Evolutionary conservation across 345 rosid species (phyloP).

Genomic region (Mangifera indica): DNA sequence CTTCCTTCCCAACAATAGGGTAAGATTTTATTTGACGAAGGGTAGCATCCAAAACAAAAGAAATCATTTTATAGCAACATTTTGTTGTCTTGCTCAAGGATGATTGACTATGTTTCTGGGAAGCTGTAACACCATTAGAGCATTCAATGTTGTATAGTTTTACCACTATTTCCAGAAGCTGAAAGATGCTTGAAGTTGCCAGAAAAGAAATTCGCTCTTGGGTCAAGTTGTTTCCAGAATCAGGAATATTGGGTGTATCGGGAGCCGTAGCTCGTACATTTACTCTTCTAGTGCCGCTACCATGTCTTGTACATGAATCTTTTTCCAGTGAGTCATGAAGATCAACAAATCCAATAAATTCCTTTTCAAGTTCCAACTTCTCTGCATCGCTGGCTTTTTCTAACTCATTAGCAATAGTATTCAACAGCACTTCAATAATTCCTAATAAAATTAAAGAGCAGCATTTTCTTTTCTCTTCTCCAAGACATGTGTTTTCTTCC

Average conservation of each 20-base stretch:
- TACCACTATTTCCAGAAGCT: conserved; percentile 44
- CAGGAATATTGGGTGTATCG: conserved; percentile 30
- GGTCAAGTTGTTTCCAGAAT: conserved; percentile 32
- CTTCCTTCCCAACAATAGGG: conserved; percentile 42
- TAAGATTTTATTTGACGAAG: conserved; percentile 55
- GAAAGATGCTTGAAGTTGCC: conserved; percentile 69
- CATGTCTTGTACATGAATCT: conserved; percentile 40
- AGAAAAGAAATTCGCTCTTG: conserved; percentile 52
- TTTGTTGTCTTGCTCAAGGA: conserved; percentile 40
- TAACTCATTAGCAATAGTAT: conserved; percentile 48
- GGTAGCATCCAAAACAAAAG: conserved; percentile 55
- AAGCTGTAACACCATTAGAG: conserved; percentile 31
- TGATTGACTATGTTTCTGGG: conserved; percentile 54
- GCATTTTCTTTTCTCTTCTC: conserved; percentile 56
- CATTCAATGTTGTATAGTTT: conserved; percentile 32
- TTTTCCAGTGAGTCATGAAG: conserved; percentile 50
- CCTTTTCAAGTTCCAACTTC: conserved; percentile 55
- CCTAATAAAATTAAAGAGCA: conserved; percentile 52
- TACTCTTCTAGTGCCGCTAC: conserved; percentile 43
- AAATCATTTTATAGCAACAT: conserved; percentile 33
- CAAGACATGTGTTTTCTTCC: conserved; percentile 46
- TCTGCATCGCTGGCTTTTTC: conserved; percentile 53
- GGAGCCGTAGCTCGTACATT: conserved; percentile 34
- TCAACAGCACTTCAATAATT: conserved; percentile 62
- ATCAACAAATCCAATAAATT: conserved; percentile 51